A percentile compares a stretch with the other conserved stretches of the same genome.
Evolutionary conservation across 768 basidiomycete genomes (phyloP).

Genomic region (Pilatotrama ljubarskyi): DNA sequence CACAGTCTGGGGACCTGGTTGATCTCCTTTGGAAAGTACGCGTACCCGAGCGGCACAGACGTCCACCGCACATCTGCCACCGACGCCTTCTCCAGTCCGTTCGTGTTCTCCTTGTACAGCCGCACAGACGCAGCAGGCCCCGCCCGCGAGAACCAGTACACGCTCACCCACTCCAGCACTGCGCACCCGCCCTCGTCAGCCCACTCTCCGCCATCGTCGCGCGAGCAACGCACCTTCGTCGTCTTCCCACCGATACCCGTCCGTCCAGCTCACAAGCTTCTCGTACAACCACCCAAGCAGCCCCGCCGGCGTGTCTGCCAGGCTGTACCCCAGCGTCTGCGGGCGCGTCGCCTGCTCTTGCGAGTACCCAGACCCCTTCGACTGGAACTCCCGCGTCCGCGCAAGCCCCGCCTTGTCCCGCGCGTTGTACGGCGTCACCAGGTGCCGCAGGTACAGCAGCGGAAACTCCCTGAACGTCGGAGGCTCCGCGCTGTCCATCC

Average conservation of each 20-base stretch:
- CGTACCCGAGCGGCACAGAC: conserved; percentile 30
- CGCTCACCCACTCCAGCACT: conserved; percentile 37
- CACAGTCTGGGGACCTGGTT: conserved; percentile 16
- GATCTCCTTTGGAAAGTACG: conserved; percentile 33
- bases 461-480: conserved; percentile 31
- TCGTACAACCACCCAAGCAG: conserved; percentile 41
- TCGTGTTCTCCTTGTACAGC: conserved; percentile 32
- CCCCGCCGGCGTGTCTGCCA: conserved; percentile 61
- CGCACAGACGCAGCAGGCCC: conserved; percentile 33
- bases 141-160: conserved; percentile 36
- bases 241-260: conserved; percentile 56
- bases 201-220: neutral
- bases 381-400: conserved; percentile 27
- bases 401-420: conserved; percentile 33
- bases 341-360: conserved; percentile 35
- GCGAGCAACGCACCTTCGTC: conserved; percentile 46
- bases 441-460: conserved; percentile 30
- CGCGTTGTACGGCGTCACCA: conserved; percentile 31
- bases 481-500: conserved; percentile 25
- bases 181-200: neutral
- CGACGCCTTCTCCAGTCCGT: neutral
- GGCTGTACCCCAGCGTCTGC: conserved; percentile 46
- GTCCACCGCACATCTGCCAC: neutral
- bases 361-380: conserved; percentile 35
- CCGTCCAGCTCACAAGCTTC: conserved; percentile 37